Evolutionary conservation across 2,329 filamentous ascomycete genomes (phyloP), one percentile per base, ranked within the genome.

Genomic region (Bipolaris zeicola): DNA sequence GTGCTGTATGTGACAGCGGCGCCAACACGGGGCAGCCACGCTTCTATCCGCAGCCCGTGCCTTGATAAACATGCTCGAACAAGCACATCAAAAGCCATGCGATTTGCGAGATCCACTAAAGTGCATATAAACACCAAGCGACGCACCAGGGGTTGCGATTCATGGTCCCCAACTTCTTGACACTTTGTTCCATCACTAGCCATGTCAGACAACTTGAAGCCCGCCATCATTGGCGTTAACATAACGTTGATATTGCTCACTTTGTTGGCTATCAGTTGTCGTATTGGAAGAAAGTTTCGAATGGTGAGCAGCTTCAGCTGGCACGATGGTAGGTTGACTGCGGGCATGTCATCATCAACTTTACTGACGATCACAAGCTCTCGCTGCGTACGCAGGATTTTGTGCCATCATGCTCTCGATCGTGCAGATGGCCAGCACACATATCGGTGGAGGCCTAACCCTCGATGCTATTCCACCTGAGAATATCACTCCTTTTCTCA

Each of bases 211-310:
- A 39, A 56, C 46, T 57, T 64, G 48, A 58, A 57, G 26, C 41
- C 64, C 10, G 50, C 59, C 37, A 67, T 70, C 24, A 36, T 71
- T 14, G 65, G 62, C 54, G 62, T 71, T 28, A 72, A 71, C 52
- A 52, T 57, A 16, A 26, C 65, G n/a, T 48, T 71, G 16, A 66
- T 71, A n/a, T 52, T 51, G 3, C 56, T 72, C 44, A 71, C 65
- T 16, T 45, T 64, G 11, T 44, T 56, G 4, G 69, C 70, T 8
- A 62, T 69, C 6, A 58, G 58, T 28, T 67, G 67, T 41, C 61
- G 69, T 49, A 48, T 66, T 6, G 66, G 64, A 10, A 60, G 69
- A 33, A 62, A 67, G 18, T 38, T 66, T 4, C 62, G 66, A 31
- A 52, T 70, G 10, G 55, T 71, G 38, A 51, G 67, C 14, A 64